Conservation (phyloP, 352 stramenopile genomes). For the Phytophthora palmivora region DNA sequence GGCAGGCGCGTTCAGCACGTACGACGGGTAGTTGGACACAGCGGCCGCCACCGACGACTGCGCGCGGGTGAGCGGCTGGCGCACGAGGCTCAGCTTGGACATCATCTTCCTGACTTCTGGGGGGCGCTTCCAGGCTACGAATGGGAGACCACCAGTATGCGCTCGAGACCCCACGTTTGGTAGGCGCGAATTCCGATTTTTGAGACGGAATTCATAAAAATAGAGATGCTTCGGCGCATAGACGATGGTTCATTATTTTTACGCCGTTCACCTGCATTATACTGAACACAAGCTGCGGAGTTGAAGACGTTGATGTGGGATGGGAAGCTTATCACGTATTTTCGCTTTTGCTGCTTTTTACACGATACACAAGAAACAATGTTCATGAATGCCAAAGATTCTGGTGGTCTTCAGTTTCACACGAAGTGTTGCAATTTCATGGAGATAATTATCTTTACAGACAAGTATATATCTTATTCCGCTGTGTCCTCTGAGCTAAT, state of each 20-base stretch:
- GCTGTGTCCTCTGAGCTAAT: no score
- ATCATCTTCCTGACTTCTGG: conserved; percentile 52
- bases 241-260: conserved; percentile 14
- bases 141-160: conserved; percentile 43
- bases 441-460: no score
- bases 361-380: neutral
- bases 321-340: neutral
- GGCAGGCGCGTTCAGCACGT: conserved; percentile 93
- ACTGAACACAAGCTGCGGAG: conserved; percentile 30
- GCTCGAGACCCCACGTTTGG: conserved; percentile 38
- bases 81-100: conserved; percentile 66
- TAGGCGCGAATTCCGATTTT: conserved; percentile 22
- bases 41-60: conserved; percentile 74
- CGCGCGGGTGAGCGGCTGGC: conserved; percentile 66
- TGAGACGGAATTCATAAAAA: conserved; percentile 6
- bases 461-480: no score
- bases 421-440: no score
- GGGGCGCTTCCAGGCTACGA: conserved; percentile 43
- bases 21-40: conserved; percentile 85
- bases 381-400: neutral
- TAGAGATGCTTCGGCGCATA: conserved; percentile 24
- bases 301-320: neutral
- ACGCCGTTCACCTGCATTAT: conserved; percentile 15
- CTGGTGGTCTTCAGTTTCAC: conserved; percentile 9
- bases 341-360: neutral